Base-by-base conservation (phyloP, 2,329 filamentous ascomycete species). In the Rugonectria rugulosa region DNA sequence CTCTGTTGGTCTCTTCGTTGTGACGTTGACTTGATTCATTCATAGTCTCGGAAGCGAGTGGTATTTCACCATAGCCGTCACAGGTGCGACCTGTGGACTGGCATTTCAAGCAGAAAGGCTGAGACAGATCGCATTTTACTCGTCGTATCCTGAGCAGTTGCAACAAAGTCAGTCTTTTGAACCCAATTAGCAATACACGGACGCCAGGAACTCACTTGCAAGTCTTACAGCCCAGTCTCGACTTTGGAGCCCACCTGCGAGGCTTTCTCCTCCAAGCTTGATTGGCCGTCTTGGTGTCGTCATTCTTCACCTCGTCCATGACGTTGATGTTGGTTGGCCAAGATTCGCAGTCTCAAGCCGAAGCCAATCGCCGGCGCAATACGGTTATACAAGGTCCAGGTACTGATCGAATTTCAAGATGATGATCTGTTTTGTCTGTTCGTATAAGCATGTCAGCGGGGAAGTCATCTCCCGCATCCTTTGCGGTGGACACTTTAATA, bases 181-280 rank as follows among this genome's bases (percentile, higher is more conserved):
- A 53, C 32, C 24, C n/a, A n/a, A n/a, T n/a, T n/a, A 34, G 24
- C 32, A 45, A 43, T 23, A 15, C 43, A 20, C 15, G 14, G 11
- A 14, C 56, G 49, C 45, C 47, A 52, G 59, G 42, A n/a, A 68
- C 73, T 71, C 52, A 75, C 73, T 76, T 75, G 73, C 73, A 75
- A 36, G 73, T 75, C 60, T 72, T 74, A 60, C 73, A 76, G 42
- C 73, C 73, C 12, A 71, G 62, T 63, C 68, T 71, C 58, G 73
- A 75, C 64, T 75, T 76, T 59, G 73, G 71, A 49, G 74, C 71
- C 27, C 70, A 75, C 34, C 68, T 71, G 38, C 73, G 70, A 60
- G 74, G 72, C 51, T 63, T 71, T 57, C 58, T 75, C 62, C 73
- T 74, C 73, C 72, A 75, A 32, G 69, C 67, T 54, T 73, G 68